phyloP scores from a whole-genome alignment of 73 alveolate species.

The Strombidium stylifer region DNA sequence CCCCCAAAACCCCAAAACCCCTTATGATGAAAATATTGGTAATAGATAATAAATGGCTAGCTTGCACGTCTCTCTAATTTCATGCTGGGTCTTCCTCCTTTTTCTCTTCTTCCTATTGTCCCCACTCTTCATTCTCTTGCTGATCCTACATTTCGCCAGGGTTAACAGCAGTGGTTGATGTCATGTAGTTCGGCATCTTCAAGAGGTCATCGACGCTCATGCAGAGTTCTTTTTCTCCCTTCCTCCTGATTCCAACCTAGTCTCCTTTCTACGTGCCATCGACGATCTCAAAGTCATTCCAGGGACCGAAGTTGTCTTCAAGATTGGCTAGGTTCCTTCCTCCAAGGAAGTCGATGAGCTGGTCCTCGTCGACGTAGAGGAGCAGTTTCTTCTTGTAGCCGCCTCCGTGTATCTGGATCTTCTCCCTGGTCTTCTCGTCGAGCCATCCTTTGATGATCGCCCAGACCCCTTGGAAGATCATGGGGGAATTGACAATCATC shows the following conservation, averaged over 20 bases:
- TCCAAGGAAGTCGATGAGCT: slow-evolving; percentile 79
- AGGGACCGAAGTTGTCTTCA: slow-evolving; percentile 45
- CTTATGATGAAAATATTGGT: no score
- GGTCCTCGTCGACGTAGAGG: slow-evolving; percentile 64
- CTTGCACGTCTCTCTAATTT: no score
- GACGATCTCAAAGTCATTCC: slow-evolving; percentile 46
- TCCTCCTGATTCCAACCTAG: slow-evolving; percentile 28
- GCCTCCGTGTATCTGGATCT: slow-evolving; percentile 66
- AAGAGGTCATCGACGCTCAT: no score
- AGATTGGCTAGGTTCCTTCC: slow-evolving; percentile 57
- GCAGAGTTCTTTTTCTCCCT: background rate
- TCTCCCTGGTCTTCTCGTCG: slow-evolving; percentile 72
- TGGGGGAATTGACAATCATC: slow-evolving; percentile 78
- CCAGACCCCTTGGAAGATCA: slow-evolving; percentile 79
- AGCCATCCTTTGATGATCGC: slow-evolving; percentile 68
- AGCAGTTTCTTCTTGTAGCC: slow-evolving; percentile 66
- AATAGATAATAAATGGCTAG: no score
- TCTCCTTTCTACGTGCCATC: no score
- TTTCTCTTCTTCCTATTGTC: no score
- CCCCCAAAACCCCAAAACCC: no score
- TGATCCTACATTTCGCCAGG: no score
- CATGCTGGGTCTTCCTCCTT: no score
- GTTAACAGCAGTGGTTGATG: no score
- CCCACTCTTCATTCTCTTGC: no score
- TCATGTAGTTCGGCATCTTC: no score